Base-by-base conservation (phyloP, 306 rosid genomes). In the Oxytropis ochrocephala region DNA sequence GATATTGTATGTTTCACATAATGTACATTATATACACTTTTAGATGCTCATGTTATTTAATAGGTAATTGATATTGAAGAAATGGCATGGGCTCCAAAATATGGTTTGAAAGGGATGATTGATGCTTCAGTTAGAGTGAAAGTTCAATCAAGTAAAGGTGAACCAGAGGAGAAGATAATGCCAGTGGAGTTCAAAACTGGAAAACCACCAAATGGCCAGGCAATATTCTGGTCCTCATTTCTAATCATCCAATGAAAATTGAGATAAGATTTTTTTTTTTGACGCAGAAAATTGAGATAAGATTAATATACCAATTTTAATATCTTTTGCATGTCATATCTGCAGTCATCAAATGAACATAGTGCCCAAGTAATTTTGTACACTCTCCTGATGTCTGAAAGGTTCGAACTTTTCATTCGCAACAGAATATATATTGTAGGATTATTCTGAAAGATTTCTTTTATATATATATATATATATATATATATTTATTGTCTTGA, bases 21-120 rank as follows among this genome's bases (percentile, higher is more conserved):
- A 58, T 29, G 67, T 39, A 62, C 58, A 30, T 74, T 11, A 51
- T 74, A 51, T 72, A 16, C 41, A 33, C 49, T 51, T 42, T 46
- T 21, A 33, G 29, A 51, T 56, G 42, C 56, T 50, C 67, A 43
- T 62, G 52, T 74, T 54, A 68, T 78, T 78, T 36, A 66, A 50
- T 76, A 93, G 98, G 97, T 90, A 56, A 69, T 81, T 78, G 98
- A 93, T 78, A 93, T 93, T 69, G 98, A 93, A 86, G 98, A 93
- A 85, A 88, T 93, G 96, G 89, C 96, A 49, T 93, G 98, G 98
- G 94, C 97, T 59, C 94, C 98, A 44, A 90, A 79, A 76, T 93
- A 88, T 74, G 98, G 98, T 74, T 72, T 93, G 83, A 93, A 93
- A 81, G 98, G 98, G 78, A 86, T 86, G 89, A 90, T 93, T 82